Evolutionary conservation across 73 alveolate species (phyloP).

Genomic region (Paramecium biaurelia): DNA sequence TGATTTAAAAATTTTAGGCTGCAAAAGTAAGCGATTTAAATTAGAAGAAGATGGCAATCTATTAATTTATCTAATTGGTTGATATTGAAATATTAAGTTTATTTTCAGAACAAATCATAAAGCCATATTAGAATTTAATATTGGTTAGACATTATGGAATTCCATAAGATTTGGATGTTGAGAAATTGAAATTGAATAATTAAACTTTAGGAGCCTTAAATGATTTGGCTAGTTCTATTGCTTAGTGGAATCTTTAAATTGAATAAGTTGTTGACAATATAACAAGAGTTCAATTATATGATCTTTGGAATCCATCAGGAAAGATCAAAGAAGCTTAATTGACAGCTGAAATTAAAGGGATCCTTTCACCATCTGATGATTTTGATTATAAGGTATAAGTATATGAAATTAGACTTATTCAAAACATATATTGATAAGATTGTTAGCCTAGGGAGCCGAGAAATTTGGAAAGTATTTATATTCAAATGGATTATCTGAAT

Average conservation of each 20-base stretch:
- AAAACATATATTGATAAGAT: not conserved
- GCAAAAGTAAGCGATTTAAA: not conserved
- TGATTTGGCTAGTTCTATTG: not conserved
- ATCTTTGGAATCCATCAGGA: not conserved
- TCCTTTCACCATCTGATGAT: not conserved
- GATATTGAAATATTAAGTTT: not conserved
- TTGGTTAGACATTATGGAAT: not conserved
- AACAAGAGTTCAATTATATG: conserved; percentile 14
- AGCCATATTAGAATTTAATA: conserved; percentile 18
- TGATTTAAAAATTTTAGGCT: not conserved
- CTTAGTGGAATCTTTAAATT: conserved; percentile 23
- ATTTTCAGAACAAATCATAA: not conserved
- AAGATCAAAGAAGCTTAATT: not conserved
- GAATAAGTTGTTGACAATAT: not conserved
- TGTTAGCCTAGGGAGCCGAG: not conserved
- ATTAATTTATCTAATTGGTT: not conserved
- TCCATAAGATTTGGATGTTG: conserved; percentile 22
- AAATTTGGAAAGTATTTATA: not conserved
- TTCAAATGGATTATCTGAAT: not conserved
- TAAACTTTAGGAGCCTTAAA: not conserved
- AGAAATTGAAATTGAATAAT: not conserved
- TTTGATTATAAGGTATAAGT: not conserved
- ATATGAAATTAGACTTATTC: not conserved
- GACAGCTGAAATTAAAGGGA: not conserved
- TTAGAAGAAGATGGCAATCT: not conserved